phyloP scores from a whole-genome alignment of 257 asterid genomes.

The Solanum phureja region DNA sequence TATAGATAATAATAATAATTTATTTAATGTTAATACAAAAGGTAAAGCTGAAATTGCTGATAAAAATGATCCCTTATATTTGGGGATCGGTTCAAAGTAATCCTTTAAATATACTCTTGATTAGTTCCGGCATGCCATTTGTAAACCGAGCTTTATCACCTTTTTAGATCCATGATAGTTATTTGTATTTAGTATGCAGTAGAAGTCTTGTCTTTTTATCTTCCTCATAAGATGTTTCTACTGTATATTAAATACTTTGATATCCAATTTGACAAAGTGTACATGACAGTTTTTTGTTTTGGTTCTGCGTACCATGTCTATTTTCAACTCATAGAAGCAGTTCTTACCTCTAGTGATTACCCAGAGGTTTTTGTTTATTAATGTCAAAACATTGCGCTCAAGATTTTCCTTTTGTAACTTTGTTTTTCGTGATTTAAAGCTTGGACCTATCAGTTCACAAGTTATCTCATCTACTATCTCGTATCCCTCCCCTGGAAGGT shows the following conservation, averaged over 20 bases:
- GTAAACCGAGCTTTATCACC: background rate
- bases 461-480: constrained; percentile 51
- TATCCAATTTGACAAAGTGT: background rate
- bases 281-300: background rate
- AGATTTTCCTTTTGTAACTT: background rate
- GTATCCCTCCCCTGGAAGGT: constrained; percentile 42
- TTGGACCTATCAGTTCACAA: constrained; percentile 55
- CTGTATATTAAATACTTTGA: background rate
- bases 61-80: background rate
- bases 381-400: background rate
- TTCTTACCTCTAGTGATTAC: background rate
- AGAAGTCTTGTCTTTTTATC: background rate
- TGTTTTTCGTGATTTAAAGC: constrained; percentile 25
- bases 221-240: background rate
- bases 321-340: background rate
- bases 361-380: background rate
- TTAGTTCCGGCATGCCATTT: background rate
- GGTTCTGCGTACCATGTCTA: background rate
- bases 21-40: background rate
- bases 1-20: too few relatives aligned
- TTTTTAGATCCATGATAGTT: background rate
- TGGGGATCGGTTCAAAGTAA: background rate
- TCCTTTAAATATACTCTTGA: background rate
- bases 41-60: background rate
- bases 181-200: background rate